Evolutionary conservation across 2,329 filamentous ascomycete species (phyloP).

Genomic region (Blumeria hordei): DNA sequence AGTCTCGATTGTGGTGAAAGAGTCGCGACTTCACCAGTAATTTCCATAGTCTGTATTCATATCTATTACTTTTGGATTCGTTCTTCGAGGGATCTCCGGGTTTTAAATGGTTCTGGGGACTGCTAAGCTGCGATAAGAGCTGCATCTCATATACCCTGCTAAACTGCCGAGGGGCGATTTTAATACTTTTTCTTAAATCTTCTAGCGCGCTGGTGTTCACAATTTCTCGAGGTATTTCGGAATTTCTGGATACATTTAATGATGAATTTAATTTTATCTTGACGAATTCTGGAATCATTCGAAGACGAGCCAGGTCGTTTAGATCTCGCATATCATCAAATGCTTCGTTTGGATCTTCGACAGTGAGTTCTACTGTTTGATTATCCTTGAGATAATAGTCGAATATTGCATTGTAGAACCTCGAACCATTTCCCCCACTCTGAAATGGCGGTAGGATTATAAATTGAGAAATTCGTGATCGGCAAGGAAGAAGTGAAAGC

Average conservation of each 20-base stretch:
- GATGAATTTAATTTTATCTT: slow-evolving; percentile 28
- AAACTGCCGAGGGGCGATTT: slow-evolving; percentile 60
- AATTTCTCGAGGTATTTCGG: slow-evolving; percentile 26
- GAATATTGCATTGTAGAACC: slow-evolving; percentile 61
- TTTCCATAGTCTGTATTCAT: slow-evolving; percentile 46
- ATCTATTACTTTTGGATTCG: slow-evolving; percentile 26
- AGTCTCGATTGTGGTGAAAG: slow-evolving; percentile 49
- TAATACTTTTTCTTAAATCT: slow-evolving; percentile 31
- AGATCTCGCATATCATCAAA: slow-evolving; percentile 63
- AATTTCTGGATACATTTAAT: slow-evolving; percentile 24
- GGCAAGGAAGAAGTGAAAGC: slow-evolving; percentile 41
- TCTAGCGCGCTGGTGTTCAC: slow-evolving; percentile 32
- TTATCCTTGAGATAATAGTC: slow-evolving; percentile 38
- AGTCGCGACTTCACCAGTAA: slow-evolving; percentile 55
- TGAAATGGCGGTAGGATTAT: slow-evolving; percentile 76
- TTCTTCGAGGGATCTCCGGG: slow-evolving; percentile 16
- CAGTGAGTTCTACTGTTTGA: slow-evolving; percentile 59
- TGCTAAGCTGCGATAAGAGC: slow-evolving; percentile 32
- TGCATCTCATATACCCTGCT: slow-evolving; percentile 53
- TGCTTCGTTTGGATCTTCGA: slow-evolving; percentile 79
- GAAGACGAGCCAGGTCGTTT: slow-evolving; percentile 44
- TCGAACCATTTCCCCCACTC: slow-evolving; percentile 39
- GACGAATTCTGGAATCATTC: slow-evolving; percentile 30
- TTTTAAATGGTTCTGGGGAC: slow-evolving; percentile 28
- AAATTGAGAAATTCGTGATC: slow-evolving; percentile 80